Base-by-base conservation (phyloP, 2,329 filamentous ascomycete species). In the Didymella arachidicola region DNA sequence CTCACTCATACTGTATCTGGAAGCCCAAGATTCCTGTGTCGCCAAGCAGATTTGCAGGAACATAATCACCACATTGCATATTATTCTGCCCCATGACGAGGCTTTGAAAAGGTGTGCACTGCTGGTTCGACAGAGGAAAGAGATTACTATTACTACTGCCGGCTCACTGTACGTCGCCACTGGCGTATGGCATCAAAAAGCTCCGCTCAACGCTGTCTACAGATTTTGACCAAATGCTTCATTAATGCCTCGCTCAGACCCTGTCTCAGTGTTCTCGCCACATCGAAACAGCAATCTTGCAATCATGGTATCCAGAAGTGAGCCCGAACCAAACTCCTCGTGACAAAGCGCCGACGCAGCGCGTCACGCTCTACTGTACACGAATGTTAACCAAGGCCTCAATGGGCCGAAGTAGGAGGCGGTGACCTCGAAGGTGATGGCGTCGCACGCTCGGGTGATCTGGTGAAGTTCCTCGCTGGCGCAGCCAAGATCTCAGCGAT, bases 401-500 rank as follows among this genome's bases (percentile, higher is more conserved):
- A 59, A n/a, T 53, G 56, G 19, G 25, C 49, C 39, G 38, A 29
- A 22, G 42, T 41, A 18, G 51, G 27, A 26, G 39, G 19, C 2
- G 51, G 27, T 14, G 45, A 54, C 22, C 51, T 36, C 22, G 57
- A 46, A 4, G 57, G 57, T 10, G 57, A 55, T 16, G 51, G 51
- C 16, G 46, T 59, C 25, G n/a, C 57, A 7, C 57, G 57, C 32
- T 54, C 57, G 1, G 51, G 57, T 5, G 57, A 59, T 22, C 47
- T 46, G 10, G 18, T 59, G 46, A 54, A 53, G 26, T 34, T 55
- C 46, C 51, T 43, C 22, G 44, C 57, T 16, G 57, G 57, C n/a
- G 57, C 51, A 25, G 57, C 57, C 51, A 59, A 19, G 8, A 59
- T 59, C 34, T 59, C 51, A 27, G 57, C 57, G 10, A 59, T 59